Percentiles rank a stretch among this genome's conserved stretches.
phyloP scores from a whole-genome alignment of 2,329 filamentous ascomycete species.

The Periconia sp. region DNA sequence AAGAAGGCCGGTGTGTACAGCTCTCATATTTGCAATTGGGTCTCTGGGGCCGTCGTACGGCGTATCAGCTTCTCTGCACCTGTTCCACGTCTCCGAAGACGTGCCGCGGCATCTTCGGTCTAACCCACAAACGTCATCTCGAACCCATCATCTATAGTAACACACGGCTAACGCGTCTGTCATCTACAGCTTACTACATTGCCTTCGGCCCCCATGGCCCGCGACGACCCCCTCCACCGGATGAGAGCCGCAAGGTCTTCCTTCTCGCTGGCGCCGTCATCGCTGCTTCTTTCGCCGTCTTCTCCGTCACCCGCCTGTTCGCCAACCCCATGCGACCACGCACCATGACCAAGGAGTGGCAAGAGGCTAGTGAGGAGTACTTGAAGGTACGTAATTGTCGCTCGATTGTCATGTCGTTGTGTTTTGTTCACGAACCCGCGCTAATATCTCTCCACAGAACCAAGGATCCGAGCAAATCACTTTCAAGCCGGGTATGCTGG shows the following conservation, averaged over 20 bases:
- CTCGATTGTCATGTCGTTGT: conserved; percentile 2
- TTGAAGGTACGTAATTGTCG: conserved; percentile 71
- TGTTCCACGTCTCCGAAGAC: too few species aligned
- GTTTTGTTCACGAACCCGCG: conserved; percentile 1
- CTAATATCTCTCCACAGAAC: conserved; percentile 30
- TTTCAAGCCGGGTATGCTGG: conserved; percentile 48
- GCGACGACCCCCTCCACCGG: conserved; percentile 80
- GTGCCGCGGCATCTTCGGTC: conserved; percentile 20
- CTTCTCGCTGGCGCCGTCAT: conserved; percentile 74
- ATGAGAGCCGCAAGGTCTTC: conserved; percentile 81
- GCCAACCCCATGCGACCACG: conserved; percentile 69
- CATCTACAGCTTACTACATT: conserved; percentile 93
- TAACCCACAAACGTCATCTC: conserved; percentile 13
- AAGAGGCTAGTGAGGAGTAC: conserved; percentile 94
- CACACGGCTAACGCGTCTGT: conserved; percentile 26
- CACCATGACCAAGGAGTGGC: conserved; percentile 97
- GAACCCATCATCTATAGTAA: too few species aligned
- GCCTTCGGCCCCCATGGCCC: conserved; percentile 97
- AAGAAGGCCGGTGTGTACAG: conserved; percentile 94
- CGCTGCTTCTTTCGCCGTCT: conserved; percentile 71
- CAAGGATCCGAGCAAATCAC: conserved; percentile 48
- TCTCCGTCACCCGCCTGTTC: conserved; percentile 73
- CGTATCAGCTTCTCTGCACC: conserved; percentile 40
- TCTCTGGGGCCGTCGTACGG: conserved; percentile 29
- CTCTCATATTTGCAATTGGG: conserved; percentile 17